A percentile compares a stretch with the other conserved stretches of the same genome.
Conservation (phyloP, 2,329 filamentous ascomycete species). For the Sodiomyces alkalinus region DNA sequence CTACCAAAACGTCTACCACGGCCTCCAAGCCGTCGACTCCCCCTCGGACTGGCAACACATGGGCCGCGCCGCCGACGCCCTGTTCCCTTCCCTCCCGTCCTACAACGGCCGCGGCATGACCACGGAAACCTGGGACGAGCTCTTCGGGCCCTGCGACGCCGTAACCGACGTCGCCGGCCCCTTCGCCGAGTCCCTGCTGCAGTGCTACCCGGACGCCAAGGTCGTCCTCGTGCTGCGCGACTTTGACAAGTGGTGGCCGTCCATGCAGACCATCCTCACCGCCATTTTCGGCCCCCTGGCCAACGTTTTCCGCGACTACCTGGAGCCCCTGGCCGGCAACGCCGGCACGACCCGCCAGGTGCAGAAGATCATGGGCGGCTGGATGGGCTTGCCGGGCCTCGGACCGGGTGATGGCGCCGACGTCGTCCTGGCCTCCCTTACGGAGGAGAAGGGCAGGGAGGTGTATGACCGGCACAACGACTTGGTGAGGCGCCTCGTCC, state of each 20-base stretch:
- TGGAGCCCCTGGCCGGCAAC: constrained; percentile 17
- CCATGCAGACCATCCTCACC: constrained; percentile 13
- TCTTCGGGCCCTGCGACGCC: constrained; percentile 14
- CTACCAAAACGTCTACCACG: constrained; percentile 18
- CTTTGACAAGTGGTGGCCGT: constrained; percentile 15
- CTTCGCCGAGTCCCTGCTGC: constrained; percentile 55
- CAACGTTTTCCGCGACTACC: constrained; percentile 6
- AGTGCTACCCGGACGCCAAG: constrained; percentile 58
- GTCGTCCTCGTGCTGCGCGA: constrained; percentile 36
- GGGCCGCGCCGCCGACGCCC: constrained; percentile 14
- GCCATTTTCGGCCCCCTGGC: constrained; percentile 9
- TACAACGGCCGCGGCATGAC: constrained; percentile 10
- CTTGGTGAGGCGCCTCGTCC: constrained; percentile 4
- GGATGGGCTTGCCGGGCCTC: constrained; percentile 10
- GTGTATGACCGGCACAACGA: constrained; percentile 11
- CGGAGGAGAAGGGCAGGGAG: constrained; percentile 19
- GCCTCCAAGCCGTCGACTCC: constrained; percentile 11
- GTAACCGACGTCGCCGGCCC: constrained; percentile 32
- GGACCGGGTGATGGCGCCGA: too few species aligned
- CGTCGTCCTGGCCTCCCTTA: too few species aligned
- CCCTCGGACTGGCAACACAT: constrained; percentile 12
- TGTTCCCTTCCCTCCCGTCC: constrained; percentile 10
- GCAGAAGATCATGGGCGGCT: constrained; percentile 13
- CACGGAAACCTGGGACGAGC: constrained; percentile 10
- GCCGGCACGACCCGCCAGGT: constrained; percentile 9